Evolutionary conservation across 345 rosid genomes (phyloP).

Genomic region (Eucalyptus marginata): DNA sequence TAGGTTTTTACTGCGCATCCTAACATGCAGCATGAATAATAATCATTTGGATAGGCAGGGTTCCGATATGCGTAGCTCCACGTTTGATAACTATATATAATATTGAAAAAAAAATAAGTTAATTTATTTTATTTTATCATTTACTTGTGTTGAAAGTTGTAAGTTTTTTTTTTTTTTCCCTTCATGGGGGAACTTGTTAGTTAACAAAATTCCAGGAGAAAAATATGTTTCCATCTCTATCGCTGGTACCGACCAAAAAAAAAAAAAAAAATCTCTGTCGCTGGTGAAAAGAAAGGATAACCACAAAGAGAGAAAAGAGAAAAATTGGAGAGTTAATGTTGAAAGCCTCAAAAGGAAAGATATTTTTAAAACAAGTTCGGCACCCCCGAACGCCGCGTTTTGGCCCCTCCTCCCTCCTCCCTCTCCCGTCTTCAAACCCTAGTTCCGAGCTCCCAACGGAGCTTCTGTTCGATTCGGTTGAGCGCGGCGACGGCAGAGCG

Average conservation of each 20-base stretch:
- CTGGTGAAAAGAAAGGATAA: neutral
- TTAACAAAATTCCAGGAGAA: neutral
- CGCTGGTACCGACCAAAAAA: neutral
- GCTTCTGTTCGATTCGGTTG: neutral
- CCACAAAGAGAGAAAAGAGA: neutral
- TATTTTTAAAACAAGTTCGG: neutral
- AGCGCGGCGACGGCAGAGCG: neutral
- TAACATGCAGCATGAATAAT: neutral
- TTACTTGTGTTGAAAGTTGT: neutral
- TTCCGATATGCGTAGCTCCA: accelerated
- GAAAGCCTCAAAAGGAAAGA: neutral
- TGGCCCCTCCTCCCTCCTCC: neutral
- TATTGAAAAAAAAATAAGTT: too few species aligned
- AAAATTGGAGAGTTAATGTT: neutral
- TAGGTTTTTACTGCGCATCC: neutral
- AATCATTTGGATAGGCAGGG: neutral
- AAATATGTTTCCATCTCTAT: neutral
- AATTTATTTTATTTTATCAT: neutral
- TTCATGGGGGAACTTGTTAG: neutral
- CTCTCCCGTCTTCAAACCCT: neutral
- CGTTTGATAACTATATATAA: neutral
- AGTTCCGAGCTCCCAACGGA: neutral
- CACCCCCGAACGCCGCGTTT: neutral
- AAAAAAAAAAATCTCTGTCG: neutral
- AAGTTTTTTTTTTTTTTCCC: neutral